These are phyloP conservation scores for Backusella australiensis DNA, from an alignment of 192 early-diverging fungal genomes.

Conservation along the genomic window DNA sequence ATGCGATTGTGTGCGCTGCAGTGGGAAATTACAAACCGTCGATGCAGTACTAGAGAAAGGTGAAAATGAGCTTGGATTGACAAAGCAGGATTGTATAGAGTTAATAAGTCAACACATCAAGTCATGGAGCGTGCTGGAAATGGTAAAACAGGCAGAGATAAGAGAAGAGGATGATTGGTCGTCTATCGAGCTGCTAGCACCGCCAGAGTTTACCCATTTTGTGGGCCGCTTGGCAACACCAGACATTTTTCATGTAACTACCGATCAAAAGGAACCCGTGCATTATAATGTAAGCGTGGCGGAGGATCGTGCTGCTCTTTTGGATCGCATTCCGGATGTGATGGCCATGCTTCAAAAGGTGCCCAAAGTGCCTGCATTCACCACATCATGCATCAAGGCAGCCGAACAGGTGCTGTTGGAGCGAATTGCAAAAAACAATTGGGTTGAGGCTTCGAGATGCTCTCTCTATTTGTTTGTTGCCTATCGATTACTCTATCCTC, in stretches of 20 bases:
- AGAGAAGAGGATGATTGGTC: neutral
- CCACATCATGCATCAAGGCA: neutral
- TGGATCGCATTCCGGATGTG: neutral
- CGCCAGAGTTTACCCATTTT: slow-evolving; percentile 19
- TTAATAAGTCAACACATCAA: neutral
- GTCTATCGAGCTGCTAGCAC: neutral
- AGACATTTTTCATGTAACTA: neutral
- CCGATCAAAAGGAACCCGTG: neutral
- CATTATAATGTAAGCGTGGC: neutral
- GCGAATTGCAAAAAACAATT: slow-evolving; percentile 16
- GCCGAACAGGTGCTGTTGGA: neutral
- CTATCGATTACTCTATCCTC: slow-evolving; percentile 23
- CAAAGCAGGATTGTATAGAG: neutral
- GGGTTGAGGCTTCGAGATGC: slow-evolving; percentile 20
- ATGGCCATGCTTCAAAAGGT: neutral
- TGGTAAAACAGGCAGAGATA: slow-evolving; percentile 6
- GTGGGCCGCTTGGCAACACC: slow-evolving; percentile 11
- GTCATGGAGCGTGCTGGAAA: slow-evolving; percentile 7
- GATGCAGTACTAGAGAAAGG: neutral
- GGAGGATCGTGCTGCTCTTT: neutral
- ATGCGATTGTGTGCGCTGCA: slow-evolving; percentile 15
- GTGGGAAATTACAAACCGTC: neutral
- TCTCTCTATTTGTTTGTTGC: slow-evolving; percentile 17
- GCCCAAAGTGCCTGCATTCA: neutral
- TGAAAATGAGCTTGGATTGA: neutral